These are phyloP conservation scores for Bromus sterilis DNA, from an alignment of 176 grass and related monocot species.

Conservation along the genomic window DNA sequence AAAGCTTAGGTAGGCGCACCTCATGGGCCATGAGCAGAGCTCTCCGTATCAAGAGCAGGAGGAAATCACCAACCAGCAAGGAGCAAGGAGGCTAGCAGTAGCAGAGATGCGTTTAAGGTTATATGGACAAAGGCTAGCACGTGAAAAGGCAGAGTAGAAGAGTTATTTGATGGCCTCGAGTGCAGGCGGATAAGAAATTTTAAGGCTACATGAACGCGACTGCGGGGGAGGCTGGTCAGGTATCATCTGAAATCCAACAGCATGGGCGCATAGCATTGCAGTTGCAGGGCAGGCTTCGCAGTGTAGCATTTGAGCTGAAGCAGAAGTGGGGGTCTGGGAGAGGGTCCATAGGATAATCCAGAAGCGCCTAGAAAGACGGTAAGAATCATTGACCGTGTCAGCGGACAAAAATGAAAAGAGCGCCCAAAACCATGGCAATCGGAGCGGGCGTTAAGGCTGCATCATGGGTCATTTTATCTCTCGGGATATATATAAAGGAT, in stretches of 20 bases:
- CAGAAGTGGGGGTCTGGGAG: background rate
- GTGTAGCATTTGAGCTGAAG: background rate
- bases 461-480: too few species aligned
- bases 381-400: slow-evolving; percentile 44
- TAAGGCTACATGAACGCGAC: background rate
- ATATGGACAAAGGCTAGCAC: slow-evolving; percentile 6
- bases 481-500: too few species aligned
- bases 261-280: background rate
- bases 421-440: slow-evolving; percentile 30
- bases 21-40: slow-evolving; percentile 26
- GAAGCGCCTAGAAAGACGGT: slow-evolving; percentile 30
- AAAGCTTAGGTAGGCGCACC: slow-evolving; percentile 14
- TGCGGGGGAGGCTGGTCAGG: too few species aligned
- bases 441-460: background rate
- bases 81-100: background rate
- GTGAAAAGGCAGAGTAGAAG: slow-evolving; percentile 7
- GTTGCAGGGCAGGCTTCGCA: background rate
- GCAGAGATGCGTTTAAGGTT: background rate
- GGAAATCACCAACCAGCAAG: background rate
- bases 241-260: background rate
- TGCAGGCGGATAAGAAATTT: background rate
- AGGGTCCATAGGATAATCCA: background rate
- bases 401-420: slow-evolving; percentile 31
- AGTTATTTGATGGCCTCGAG: background rate
- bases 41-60: background rate